A percentile compares a stretch with the other conserved stretches of the same genome.
These are phyloP conservation scores for Prunus yedoensis DNA, from an alignment of 331 rosid genomes.

Conservation along the genomic window DNA sequence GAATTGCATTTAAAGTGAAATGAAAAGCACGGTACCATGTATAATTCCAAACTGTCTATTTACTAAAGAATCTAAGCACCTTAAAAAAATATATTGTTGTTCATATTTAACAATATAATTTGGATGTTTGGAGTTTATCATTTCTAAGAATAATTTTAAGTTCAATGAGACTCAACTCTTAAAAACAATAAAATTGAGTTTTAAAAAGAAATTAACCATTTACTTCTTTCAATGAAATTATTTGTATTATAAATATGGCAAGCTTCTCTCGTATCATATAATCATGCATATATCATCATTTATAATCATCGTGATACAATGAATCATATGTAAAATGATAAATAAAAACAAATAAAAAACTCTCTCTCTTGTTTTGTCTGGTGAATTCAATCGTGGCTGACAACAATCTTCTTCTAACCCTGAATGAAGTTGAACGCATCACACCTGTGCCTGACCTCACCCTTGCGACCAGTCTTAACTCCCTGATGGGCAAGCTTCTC, in stretches of 20 bases:
- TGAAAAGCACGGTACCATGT: neutral
- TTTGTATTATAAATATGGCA: no score
- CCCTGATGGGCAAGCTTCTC: slow-evolving; percentile 54
- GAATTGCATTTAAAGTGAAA: neutral
- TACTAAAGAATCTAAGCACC: no score
- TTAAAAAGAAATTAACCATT: no score
- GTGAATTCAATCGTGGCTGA: neutral
- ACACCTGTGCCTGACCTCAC: slow-evolving; percentile 53
- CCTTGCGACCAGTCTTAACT: slow-evolving; percentile 53
- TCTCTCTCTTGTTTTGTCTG: neutral
- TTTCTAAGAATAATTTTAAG: no score
- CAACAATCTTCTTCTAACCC: neutral
- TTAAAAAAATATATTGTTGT: no score
- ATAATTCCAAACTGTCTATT: neutral
- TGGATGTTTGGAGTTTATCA: no score
- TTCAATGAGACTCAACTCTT: no score
- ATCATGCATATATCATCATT: neutral
- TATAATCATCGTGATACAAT: neutral
- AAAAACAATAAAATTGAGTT: no score
- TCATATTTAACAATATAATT: no score
- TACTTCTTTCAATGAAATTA: no score
- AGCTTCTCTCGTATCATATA: no score
- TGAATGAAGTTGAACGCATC: slow-evolving; percentile 38
- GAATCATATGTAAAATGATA: neutral
- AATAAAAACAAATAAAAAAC: neutral